Evolutionary conservation across 805 yeast genomes (phyloP), one percentile per base, ranked within the genome.

Genomic region (Saccharomycopsis guyanensis): DNA sequence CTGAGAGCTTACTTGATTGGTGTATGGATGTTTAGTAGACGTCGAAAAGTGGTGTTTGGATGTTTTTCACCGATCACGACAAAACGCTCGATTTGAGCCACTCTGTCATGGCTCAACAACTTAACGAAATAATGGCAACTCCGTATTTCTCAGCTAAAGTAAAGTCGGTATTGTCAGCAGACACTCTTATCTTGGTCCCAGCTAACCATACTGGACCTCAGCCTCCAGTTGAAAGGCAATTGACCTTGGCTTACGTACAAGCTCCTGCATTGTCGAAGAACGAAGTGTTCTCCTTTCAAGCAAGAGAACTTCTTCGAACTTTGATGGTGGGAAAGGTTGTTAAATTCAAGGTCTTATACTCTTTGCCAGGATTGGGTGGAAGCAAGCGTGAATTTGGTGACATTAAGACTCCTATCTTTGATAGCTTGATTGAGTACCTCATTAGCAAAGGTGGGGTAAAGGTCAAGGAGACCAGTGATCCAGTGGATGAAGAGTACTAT

Each of bases 341-440:
- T 60, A 73, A 72, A 55, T 81, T 80, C 59, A 67, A 69, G 57
- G 77, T 81, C 23, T 56, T 73, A 35, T 78, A 76, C 65, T 73
- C 76, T 55, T 66, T 66, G 46, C 71, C 75, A 16, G 65, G 60
- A 38, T 24, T 49, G 20, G 46, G 46, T 18, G 43, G 41, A n/a
- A 59, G 69, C 3, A 78, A 75, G 10, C 71, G 82, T 52, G 88
- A 82, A 55, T 83, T 79, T 59, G 93, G 91, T 20, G 88, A 84
- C 58, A 61, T 81, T 20, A 70, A 73, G 38, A 68, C 86, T 22
- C 88, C 88, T 5, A 64, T 78, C 25, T 78, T 81, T 60, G 56
- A 64, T 27, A 78, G 86, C 19, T 67, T 84, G 57, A 68, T 74
- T 49, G 80, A 73, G 56, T 71, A 74, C 55, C 63, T 74, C 48